A percentile compares a stretch with the other conserved stretches of the same genome.
These are phyloP conservation scores for Cystofilobasidium capitatum DNA, from an alignment of 768 basidiomycete genomes.

Conservation along the genomic window DNA sequence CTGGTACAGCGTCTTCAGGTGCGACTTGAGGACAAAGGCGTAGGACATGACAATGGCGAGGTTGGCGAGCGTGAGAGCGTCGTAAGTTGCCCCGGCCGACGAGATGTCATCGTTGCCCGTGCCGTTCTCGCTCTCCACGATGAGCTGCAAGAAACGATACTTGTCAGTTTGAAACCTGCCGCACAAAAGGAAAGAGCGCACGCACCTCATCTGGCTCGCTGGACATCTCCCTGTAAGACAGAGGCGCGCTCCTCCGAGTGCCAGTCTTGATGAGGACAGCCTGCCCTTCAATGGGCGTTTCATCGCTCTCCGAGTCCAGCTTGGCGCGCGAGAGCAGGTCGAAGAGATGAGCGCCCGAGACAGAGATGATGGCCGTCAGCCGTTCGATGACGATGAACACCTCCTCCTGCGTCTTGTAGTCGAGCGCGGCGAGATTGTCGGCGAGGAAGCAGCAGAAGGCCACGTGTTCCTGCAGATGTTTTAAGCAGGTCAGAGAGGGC, in stretches of 20 bases:
- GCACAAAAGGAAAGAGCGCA: not conserved
- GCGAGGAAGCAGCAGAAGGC: slow-evolving; percentile 85
- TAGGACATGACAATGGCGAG: slow-evolving; percentile 68
- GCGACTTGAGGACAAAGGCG: slow-evolving; percentile 73
- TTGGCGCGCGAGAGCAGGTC: slow-evolving; percentile 49
- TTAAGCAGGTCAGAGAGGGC: not conserved
- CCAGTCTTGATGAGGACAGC: not conserved
- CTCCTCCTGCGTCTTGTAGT: slow-evolving; percentile 94
- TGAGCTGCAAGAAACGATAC: not conserved
- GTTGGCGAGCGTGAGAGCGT: slow-evolving; percentile 18
- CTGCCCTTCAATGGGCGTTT: not conserved
- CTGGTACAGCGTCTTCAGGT: slow-evolving; percentile 73
- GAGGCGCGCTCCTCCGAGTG: not conserved
- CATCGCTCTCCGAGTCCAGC: not conserved
- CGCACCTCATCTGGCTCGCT: not conserved
- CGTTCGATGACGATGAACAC: slow-evolving; percentile 72
- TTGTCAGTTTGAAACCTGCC: not conserved
- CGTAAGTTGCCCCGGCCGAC: not conserved
- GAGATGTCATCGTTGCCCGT: not conserved
- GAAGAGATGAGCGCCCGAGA: slow-evolving; percentile 69
- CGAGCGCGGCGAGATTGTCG: slow-evolving; percentile 82
- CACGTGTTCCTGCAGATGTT: slow-evolving; percentile 56
- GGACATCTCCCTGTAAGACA: too few species aligned
- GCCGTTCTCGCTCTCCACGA: not conserved
- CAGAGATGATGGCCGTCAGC: slow-evolving; percentile 64